Evolutionary conservation across 2,329 filamentous ascomycete species (phyloP).

Genomic region (Ophioceras dolichostomum): DNA sequence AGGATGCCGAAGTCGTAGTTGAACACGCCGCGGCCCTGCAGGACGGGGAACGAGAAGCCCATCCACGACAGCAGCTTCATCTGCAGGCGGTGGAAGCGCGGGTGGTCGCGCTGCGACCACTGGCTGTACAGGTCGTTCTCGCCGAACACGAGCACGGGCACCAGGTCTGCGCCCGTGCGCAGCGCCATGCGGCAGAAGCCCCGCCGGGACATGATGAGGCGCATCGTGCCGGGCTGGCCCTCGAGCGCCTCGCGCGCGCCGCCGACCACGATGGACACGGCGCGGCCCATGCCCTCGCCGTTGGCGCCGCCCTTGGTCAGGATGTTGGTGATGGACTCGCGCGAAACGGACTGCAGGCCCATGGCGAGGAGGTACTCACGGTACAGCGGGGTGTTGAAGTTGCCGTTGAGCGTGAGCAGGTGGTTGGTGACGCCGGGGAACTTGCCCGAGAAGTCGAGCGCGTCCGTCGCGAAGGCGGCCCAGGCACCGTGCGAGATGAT

Average conservation of each 20-base stretch:
- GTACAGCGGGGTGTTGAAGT: conserved; percentile 89
- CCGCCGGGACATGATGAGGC: conserved; percentile 68
- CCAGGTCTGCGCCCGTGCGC: conserved; percentile 81
- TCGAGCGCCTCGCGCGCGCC: conserved; percentile 88
- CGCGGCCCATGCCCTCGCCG: conserved; percentile 78
- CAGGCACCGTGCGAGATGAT: conserved; percentile 97
- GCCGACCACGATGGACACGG: conserved; percentile 90
- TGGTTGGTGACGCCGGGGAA: conserved; percentile 96
- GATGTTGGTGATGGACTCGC: conserved; percentile 83
- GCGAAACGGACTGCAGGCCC: conserved; percentile 79
- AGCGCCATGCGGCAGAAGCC: conserved; percentile 93
- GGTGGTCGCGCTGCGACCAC: conserved; percentile 63
- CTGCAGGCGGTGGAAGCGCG: conserved; percentile 68
- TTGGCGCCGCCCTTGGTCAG: conserved; percentile 69
- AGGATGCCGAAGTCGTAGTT: conserved; percentile 96
- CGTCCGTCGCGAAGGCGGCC: conserved; percentile 81
- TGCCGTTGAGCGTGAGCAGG: conserved; percentile 84
- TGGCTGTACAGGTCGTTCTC: conserved; percentile 97
- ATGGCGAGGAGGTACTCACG: conserved; percentile 86
- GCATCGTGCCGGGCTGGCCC: conserved; percentile 64
- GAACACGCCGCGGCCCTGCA: conserved; percentile 85
- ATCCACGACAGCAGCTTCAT: conserved; percentile 72
- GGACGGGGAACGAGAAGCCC: conserved; percentile 85
- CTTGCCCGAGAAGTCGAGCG: conserved; percentile 71
- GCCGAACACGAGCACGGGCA: conserved; percentile 84